These are phyloP conservation scores for Beauveria sp. DNA, from an alignment of 2,329 filamentous ascomycete species.

Conservation along the genomic window DNA sequence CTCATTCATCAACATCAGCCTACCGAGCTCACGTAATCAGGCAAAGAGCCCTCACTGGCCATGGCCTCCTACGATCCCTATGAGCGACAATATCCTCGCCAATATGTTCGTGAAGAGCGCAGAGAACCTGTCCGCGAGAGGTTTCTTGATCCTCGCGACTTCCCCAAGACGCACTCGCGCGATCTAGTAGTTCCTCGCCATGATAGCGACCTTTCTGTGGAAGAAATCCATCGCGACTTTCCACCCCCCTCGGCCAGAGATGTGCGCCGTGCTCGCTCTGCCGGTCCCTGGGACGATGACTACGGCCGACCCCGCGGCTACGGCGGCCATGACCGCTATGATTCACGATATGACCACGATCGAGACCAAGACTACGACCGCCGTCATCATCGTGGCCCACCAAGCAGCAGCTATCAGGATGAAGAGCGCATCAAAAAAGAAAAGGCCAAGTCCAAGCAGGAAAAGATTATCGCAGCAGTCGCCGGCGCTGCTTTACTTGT, in stretches of 20 bases:
- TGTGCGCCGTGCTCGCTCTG: slow-evolving; percentile 55
- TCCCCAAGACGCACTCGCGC: slow-evolving; percentile 36
- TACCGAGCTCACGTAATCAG: slow-evolving; percentile 11
- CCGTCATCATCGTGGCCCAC: slow-evolving; percentile 39
- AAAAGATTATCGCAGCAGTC: slow-evolving; percentile 60
- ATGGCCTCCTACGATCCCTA: slow-evolving; percentile 48
- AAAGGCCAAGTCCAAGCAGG: slow-evolving; percentile 48
- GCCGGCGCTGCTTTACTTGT: slow-evolving; percentile 57
- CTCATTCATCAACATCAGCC: slow-evolving; percentile 23
- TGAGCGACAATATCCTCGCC: slow-evolving; percentile 42
- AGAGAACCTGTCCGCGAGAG: slow-evolving; percentile 44
- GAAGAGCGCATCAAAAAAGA: slow-evolving; percentile 47
- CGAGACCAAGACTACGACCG: slow-evolving; percentile 30
- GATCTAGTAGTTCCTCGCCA: slow-evolving; percentile 56
- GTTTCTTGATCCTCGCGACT: slow-evolving; percentile 46
- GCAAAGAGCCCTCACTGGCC: not conserved
- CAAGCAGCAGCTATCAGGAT: slow-evolving; percentile 48
- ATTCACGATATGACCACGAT: slow-evolving; percentile 26
- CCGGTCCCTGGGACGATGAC: slow-evolving; percentile 51
- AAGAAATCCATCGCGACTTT: slow-evolving; percentile 80
- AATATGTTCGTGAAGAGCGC: slow-evolving; percentile 47
- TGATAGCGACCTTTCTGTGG: slow-evolving; percentile 67
- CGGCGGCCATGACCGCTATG: slow-evolving; percentile 38
- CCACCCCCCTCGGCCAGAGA: slow-evolving; percentile 56
- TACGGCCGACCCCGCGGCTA: slow-evolving; percentile 38